Evolutionary conservation across 2,329 filamentous ascomycete genomes (phyloP).

Genomic region (Colletotrichum gigasporum): DNA sequence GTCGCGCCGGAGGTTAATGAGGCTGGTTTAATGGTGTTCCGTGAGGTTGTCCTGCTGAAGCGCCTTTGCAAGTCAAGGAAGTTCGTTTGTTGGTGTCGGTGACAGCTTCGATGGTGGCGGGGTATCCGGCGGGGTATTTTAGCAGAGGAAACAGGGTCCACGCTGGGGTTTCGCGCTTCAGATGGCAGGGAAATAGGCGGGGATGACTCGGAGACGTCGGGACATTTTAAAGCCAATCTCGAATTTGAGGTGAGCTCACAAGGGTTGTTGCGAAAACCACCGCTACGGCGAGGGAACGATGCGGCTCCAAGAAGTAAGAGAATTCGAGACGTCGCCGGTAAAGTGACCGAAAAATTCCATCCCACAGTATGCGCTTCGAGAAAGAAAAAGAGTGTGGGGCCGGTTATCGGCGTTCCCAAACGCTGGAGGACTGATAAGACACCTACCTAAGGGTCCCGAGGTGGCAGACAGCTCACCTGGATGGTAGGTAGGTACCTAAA

Average conservation of each 20-base stretch:
- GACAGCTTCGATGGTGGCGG: slow-evolving; percentile 20
- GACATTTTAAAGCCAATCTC: background rate
- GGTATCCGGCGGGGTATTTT: slow-evolving; percentile 25
- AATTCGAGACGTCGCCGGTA: slow-evolving; percentile 2
- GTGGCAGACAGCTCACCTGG: too few species aligned
- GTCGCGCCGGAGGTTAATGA: too few species aligned
- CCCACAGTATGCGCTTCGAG: background rate
- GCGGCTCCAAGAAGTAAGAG: slow-evolving; percentile 6
- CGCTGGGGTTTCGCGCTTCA: slow-evolving; percentile 3
- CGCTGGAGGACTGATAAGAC: slow-evolving; percentile 11
- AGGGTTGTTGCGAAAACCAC: background rate
- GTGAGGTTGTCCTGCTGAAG: too few species aligned
- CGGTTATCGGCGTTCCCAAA: slow-evolving; percentile 11
- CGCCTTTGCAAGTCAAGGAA: background rate
- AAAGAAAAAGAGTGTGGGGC: slow-evolving; percentile 13
- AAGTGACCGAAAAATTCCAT: slow-evolving; percentile 19
- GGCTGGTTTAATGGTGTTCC: too few species aligned
- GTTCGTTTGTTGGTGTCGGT: background rate
- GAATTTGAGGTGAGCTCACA: background rate
- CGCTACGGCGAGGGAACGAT: slow-evolving; percentile 17
- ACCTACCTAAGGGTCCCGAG: too few species aligned
- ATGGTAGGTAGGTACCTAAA: too few species aligned
- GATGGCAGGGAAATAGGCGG: background rate
- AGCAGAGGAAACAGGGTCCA: slow-evolving; percentile 15
- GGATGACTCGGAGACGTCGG: background rate